Evolutionary conservation across 495 filamentous ascomycete species (phyloP).

Genomic region (Penicillium bovifimosum): DNA sequence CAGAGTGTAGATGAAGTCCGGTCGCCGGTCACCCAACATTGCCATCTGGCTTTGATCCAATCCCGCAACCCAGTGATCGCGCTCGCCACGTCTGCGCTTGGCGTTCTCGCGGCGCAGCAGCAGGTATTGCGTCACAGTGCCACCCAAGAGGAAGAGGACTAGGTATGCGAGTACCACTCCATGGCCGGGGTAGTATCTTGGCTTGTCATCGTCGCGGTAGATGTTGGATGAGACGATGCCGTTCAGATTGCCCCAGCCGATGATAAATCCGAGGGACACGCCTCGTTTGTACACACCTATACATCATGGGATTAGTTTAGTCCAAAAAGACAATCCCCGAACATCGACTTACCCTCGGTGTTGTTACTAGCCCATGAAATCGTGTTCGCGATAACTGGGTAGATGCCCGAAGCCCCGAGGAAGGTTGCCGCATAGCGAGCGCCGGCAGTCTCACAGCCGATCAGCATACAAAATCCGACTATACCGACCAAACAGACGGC

Average conservation of each 20-base stretch:
- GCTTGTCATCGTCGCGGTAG: slow-evolving; percentile 51
- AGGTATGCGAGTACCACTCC: slow-evolving; percentile 57
- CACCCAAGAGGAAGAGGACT: slow-evolving; percentile 52
- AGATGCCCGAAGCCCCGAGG: slow-evolving; percentile 84
- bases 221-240: slow-evolving; percentile 77
- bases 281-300: slow-evolving; percentile 82
- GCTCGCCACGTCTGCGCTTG: slow-evolving; percentile 51
- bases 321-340: background rate
- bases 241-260: slow-evolving; percentile 92
- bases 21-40: slow-evolving; percentile 60
- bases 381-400: slow-evolving; percentile 87
- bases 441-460: slow-evolving; percentile 51
- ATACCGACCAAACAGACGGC: slow-evolving; percentile 63
- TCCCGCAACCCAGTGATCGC: slow-evolving; percentile 59
- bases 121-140: slow-evolving; percentile 58
- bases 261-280: slow-evolving; percentile 77
- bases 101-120: slow-evolving; percentile 46
- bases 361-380: slow-evolving; percentile 90
- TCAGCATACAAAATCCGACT: slow-evolving; percentile 72
- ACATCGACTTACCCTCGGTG: slow-evolving; percentile 52
- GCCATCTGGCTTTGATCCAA: slow-evolving; percentile 28
- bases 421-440: slow-evolving; percentile 81
- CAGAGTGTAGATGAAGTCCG: slow-evolving; percentile 74
- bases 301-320: background rate
- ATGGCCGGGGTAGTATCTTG: slow-evolving; percentile 54